Evolutionary conservation across 2,329 filamentous ascomycete genomes (phyloP), one percentile per base, ranked within the genome.

Genomic region (Davidsoniella australis): DNA sequence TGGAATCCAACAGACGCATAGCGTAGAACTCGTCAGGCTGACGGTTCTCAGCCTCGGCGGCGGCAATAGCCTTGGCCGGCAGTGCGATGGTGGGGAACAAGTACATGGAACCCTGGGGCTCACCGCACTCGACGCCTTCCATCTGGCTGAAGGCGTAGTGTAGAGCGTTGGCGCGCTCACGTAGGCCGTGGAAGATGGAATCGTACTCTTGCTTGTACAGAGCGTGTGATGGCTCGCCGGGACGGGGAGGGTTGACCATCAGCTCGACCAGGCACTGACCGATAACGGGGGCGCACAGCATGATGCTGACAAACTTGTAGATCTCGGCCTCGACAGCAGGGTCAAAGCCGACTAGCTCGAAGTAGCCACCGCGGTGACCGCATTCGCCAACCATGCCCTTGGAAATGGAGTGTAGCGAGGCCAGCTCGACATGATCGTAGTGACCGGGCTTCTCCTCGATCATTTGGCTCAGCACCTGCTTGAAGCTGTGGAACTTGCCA

Each of bases 301-400:
- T 89, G 69, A 98, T 96, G 63, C 83, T 91, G 61, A 96, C 83
- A 64, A 94, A 94, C 71, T 98, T 98, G 78, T 96, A 96, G 65
- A 98, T 88, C 70, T 96, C 82, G 56, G 82, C 85, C 61, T 85
- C 81, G 56, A 98, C 91, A 60, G 83, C 73, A 9, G 76, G 67
- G 62, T 94, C 79, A 64, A 98, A 95, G 57, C 85, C 85, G 53
- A 88, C 77, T 51, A 98, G 79, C 72, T 98, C 91, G 62, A 96
- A 96, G 74, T 94, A 98, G 49, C 91, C 91, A 58, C 89, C 91
- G 55, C 91, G 85, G 70, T 98, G 91, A 47, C 91, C 91, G 64
- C 91, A 98, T 71, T 98, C 91, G 61, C 91, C 91, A 7, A 95
- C 85, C 88, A 98, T 96, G 59, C 91, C 91, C 76, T 98, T 98